Evolutionary conservation across 805 yeast genomes (phyloP), one percentile per base, ranked within the genome.

Genomic region (Teunomyces barrocoloradensis): DNA sequence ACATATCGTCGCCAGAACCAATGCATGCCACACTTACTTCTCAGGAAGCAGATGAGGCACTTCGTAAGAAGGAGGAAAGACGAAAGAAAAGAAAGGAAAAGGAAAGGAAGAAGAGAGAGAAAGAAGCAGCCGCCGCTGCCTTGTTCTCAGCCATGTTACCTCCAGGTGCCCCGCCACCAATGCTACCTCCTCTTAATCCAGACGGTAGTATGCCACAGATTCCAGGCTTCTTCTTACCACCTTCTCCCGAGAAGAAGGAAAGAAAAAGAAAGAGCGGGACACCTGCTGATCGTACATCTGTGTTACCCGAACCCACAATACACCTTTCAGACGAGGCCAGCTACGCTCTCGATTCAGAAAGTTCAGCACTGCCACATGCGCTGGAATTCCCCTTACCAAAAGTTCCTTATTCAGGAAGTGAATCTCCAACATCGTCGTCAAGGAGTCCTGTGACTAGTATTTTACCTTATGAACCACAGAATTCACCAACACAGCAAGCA

Each of bases 41-140:
- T 4, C 35, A 40, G 3, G 25, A 42, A 42, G 59, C 52, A 23
- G 55, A 52, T 15, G 49, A 56, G 21, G 46, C 47, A 17, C 49
- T 46, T 50, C 41, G 46, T 45, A 41, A 53, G 50, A 50, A 53
- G 50, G 47, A 55, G 49, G 38, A 54, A 56, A 49, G 52, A 50
- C 42, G 53, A 52, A 47, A 50, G 53, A 46, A 54, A 54, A 53
- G 47, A 47, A 45, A 52, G 45, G 51, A 54, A 49, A 53, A 53
- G 50, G 51, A 29, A 32, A 54, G 42, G 32, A 47, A 35, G 33
- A 47, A 42, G 35, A 28, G 30, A 30, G 50, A 45, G 10, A 25
- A 27, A 41, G 48, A 46, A 18, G 37, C 37, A 42, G 51, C 29
- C 2, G 53, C 53, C 6, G 52, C 37, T 5, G 52, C 53, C 1